Percentiles rank a stretch among this genome's conserved stretches.
phyloP scores from a whole-genome alignment of 2,329 filamentous ascomycete species.

The Penicillium sp. region DNA sequence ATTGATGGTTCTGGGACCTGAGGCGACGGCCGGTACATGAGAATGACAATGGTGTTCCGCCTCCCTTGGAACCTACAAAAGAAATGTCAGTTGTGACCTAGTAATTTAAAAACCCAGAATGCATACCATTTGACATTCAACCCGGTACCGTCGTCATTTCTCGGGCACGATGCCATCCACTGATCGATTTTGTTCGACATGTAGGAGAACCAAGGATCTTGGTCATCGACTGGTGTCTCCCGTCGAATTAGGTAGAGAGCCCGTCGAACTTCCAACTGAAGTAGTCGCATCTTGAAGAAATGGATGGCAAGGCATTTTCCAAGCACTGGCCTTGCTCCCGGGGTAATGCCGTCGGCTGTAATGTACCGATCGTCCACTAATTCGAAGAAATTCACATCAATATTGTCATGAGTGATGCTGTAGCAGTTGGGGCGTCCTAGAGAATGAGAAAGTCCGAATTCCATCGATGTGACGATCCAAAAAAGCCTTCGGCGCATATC shows the following conservation, averaged over 20 bases:
- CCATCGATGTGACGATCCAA: constrained; percentile 87
- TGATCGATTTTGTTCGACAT: constrained; percentile 77
- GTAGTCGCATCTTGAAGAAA: constrained; percentile 85
- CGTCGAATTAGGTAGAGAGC: constrained; percentile 84
- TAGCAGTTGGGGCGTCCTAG: constrained; percentile 86
- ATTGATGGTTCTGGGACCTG: constrained; percentile 84
- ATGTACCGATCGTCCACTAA: constrained; percentile 82
- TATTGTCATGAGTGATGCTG: constrained; percentile 75
- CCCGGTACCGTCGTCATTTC: constrained; percentile 65
- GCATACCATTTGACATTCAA: constrained; percentile 80
- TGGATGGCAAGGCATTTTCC: constrained; percentile 90
- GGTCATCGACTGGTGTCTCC: constrained; percentile 72
- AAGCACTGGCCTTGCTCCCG: constrained; percentile 68
- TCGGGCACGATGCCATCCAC: constrained; percentile 77
- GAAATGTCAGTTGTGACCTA: constrained; percentile 6
- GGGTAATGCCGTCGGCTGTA: constrained; percentile 70
- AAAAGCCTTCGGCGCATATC: constrained; percentile 87
- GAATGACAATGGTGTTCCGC: constrained; percentile 85
- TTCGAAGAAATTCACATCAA: constrained; percentile 84
- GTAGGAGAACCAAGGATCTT: constrained; percentile 80
- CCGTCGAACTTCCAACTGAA: constrained; percentile 84
- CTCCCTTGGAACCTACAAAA: constrained; percentile 60
- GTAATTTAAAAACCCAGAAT: neutral
- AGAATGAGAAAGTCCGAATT: constrained; percentile 81
- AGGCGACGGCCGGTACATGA: constrained; percentile 86